Percentiles rank a stretch among this genome's conserved stretches.
Conservation (phyloP, 441 rosid genomes). For the Gossypium gossypioides region DNA sequence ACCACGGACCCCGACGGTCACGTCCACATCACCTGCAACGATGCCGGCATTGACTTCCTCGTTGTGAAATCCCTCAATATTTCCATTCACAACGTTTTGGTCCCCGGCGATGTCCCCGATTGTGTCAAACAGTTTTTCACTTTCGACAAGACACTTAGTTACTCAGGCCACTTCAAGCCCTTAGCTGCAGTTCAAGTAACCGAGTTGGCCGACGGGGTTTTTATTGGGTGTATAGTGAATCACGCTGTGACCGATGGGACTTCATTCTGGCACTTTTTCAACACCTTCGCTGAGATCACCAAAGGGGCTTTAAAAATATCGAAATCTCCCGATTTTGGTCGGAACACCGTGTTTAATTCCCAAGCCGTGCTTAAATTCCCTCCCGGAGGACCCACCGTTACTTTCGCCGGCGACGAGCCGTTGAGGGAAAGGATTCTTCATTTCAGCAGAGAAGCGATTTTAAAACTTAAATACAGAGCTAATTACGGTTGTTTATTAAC, state of each 20-base stretch:
- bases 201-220: slow-evolving; percentile 60
- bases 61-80: slow-evolving; percentile 43
- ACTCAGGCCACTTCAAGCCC: slow-evolving; percentile 62
- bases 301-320: slow-evolving; percentile 46
- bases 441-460: slow-evolving; percentile 64
- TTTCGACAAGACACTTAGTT: slow-evolving; percentile 55
- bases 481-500: slow-evolving; percentile 24
- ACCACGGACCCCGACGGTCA: slow-evolving; percentile 50
- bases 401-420: slow-evolving; percentile 60
- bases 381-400: slow-evolving; percentile 59
- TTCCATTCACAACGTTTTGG: slow-evolving; percentile 30
- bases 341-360: slow-evolving; percentile 56
- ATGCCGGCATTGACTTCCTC: slow-evolving; percentile 62
- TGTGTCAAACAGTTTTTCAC: slow-evolving; percentile 58
- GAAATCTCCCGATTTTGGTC: slow-evolving; percentile 52
- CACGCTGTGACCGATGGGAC: slow-evolving; percentile 85
- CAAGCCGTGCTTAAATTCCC: slow-evolving; percentile 56
- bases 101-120: slow-evolving; percentile 51
- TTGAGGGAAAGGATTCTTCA: slow-evolving; percentile 72
- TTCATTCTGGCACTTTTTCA: slow-evolving; percentile 92
- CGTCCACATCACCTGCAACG: slow-evolving; percentile 57
- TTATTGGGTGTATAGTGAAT: slow-evolving; percentile 67
- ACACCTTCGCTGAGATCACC: slow-evolving; percentile 64
- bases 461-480: slow-evolving; percentile 48
- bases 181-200: slow-evolving; percentile 77